Base-by-base conservation (phyloP, 2,329 filamentous ascomycete genomes). In the Verticillium zaregamsianum region DNA sequence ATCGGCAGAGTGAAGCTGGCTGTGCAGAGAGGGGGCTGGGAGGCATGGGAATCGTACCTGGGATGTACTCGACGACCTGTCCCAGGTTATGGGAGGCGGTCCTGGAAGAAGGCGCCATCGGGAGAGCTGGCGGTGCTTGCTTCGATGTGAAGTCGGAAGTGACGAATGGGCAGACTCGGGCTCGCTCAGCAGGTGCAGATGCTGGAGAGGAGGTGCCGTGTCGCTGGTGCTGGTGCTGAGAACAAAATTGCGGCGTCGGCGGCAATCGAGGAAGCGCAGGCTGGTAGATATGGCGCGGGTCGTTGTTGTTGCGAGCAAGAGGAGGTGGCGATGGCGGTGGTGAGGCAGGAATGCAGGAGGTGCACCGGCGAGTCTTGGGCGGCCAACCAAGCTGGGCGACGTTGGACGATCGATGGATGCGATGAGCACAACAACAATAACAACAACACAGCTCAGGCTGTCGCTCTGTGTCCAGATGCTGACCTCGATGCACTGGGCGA, bases 41-140 rank as follows among this genome's bases (percentile, higher is more conserved):
- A 60, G 45, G 33, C 4, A 39, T 52, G 57, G 33, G 63, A 62
- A 60, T 80, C 86, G 71, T 83, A 96, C 93, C 91, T 81, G 93
- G 91, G 71, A 97, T 96, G 77, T 97, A 97, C 81, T 97, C 93
- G 73, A 97, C 93, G 70, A 97, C 88, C 80, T 96, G 92, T 65
- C 92, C 93, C 79, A 91, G 86, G 77, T 87, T 90, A 74, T 84
- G 71, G 73, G 71, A 28, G 31, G 58, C 5, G 72, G 74, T 77
- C 74, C 74, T 72, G 67, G 74, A 77, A 66, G 82, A 80, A 76
- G 82, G 81, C 66, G 80, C 79, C 82, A 85, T 86, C 69, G 69
- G 28, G 70, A 65, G 67, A 66, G 58, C 31, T 57, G 11, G 45
- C 45, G 54, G 54, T 55, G 23, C 54, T 55, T 55, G 54, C 54